Percentiles rank a stretch among this genome's conserved stretches.
These are phyloP conservation scores for Hypocrella siamensis DNA, from an alignment of 2,329 filamentous ascomycete species.

Conservation along the genomic window DNA sequence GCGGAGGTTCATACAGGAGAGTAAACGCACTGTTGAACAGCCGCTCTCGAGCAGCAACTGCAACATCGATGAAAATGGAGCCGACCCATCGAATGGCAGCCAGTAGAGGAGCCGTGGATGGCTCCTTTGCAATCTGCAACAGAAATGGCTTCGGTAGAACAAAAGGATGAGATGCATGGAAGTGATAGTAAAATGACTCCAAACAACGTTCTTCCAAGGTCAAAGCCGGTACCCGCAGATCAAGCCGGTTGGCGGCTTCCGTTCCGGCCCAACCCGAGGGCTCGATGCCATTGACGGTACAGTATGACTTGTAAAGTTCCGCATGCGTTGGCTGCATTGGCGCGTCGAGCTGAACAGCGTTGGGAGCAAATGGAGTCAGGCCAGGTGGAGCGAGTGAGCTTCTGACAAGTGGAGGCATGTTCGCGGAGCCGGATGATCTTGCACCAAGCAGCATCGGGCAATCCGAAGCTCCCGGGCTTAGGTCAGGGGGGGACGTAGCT, in stretches of 20 bases:
- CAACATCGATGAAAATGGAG: slow-evolving; percentile 36
- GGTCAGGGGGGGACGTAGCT: slow-evolving; percentile 22
- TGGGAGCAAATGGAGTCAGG: slow-evolving; percentile 4
- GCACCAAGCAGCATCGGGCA: slow-evolving; percentile 19
- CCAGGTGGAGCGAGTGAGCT: slow-evolving; percentile 3
- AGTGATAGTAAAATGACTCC: slow-evolving; percentile 42
- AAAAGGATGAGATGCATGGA: slow-evolving; percentile 42
- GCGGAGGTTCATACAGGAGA: slow-evolving; percentile 29
- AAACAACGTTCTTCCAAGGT: slow-evolving; percentile 36
- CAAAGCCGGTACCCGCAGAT: slow-evolving; percentile 9
- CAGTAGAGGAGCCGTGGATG: slow-evolving; percentile 29
- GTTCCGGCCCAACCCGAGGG: slow-evolving; percentile 7
- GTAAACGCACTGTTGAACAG: slow-evolving; percentile 44
- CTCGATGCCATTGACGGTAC: slow-evolving; percentile 11
- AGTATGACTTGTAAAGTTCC: slow-evolving; percentile 23
- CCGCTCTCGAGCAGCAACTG: slow-evolving; percentile 23
- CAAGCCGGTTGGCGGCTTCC: slow-evolving; percentile 4
- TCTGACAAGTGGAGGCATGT: slow-evolving; percentile 2
- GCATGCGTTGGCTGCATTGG: slow-evolving; percentile 11
- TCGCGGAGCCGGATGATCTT: slow-evolving; percentile 7
- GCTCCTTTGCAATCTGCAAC: slow-evolving; percentile 30
- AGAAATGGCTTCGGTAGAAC: slow-evolving; percentile 37
- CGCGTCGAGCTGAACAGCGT: slow-evolving; percentile 8
- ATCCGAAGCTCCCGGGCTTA: slow-evolving; percentile 14
- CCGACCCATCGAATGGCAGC: slow-evolving; percentile 41